Evolutionary conservation across 441 rosid species (phyloP), one percentile per base, ranked within the genome.

Genomic region (Cnidoscolus chayamansa): DNA sequence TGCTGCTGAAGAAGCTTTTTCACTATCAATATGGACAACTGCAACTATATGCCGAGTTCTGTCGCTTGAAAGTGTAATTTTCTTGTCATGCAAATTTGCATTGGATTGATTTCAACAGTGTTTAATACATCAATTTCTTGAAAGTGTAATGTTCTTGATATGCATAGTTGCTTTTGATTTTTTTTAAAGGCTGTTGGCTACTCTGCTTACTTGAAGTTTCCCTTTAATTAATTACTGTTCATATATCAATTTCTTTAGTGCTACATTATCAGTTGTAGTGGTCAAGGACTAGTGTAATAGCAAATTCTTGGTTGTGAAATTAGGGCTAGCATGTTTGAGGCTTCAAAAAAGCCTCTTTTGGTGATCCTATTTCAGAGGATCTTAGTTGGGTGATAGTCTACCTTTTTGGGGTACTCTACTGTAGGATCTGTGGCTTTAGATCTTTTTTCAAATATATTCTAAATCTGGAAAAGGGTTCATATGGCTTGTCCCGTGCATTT

Each of bases 21-120:
- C 96, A 20, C 92, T 95, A 72, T 91, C 99, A 53, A 73, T 89
- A 76, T 95, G 97, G 98, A 91, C 99, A 72, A 90, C 91, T 15
- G 96, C 97, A 79, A 90, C 99, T n/a, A 76, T 91, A 77, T 95
- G 99, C 61, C 92, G 97, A 68, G 87, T 89, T 77, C 89, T 95
- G 74, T 89, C 99, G 61, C 94, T 95, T 68, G 97, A 93, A 82
- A 88, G 89, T 84, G 99, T 92, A 94, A 76, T 67, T 60, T 51
- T 77, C 83, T 76, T 78, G 43, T 68, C 49, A 56, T 58, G 76
- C 58, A 51, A 49, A 73, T 19, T 74, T 55, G 6, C 48, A 50
- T 71, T 69, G 48, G 65, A 67, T 57, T 51, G 56, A 53, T 6
- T 63, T 72, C 72, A 61, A 37, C 56, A 67, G 30, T 62, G 35